These are phyloP conservation scores for Trichoderma pleuroti DNA, from an alignment of 2,329 filamentous ascomycete genomes.

Conservation along the genomic window DNA sequence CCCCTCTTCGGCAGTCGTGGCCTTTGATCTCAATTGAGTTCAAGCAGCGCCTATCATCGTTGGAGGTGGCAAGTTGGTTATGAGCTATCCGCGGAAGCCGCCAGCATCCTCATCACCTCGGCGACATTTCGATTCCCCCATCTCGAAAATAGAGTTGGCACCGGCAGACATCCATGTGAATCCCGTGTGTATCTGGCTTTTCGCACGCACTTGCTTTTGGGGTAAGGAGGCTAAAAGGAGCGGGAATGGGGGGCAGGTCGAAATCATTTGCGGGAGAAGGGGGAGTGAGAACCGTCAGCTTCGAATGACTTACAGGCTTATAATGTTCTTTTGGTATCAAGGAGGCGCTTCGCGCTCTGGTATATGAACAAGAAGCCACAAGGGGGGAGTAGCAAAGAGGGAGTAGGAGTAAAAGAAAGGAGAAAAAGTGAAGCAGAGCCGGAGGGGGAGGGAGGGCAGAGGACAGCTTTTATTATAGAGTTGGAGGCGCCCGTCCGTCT, in stretches of 20 bases:
- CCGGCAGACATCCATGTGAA: conserved; percentile 6
- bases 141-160: conserved; percentile 9
- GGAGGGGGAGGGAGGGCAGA: conserved; percentile 20
- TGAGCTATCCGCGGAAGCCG: conserved; percentile 8
- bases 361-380: conserved; percentile 8
- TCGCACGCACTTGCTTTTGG: conserved; percentile 13
- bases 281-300: neutral
- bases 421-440: conserved; percentile 14
- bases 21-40: conserved; percentile 7
- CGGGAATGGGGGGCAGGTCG: neutral
- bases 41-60: neutral
- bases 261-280: neutral
- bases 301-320: conserved; percentile 16
- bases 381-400: conserved; percentile 18
- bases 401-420: conserved; percentile 25
- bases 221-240: neutral
- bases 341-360: conserved; percentile 13
- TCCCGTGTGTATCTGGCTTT: neutral
- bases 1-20: neutral
- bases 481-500: conserved; percentile 15
- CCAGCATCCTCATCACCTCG: conserved; percentile 6
- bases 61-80: neutral
- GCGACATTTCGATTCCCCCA: neutral
- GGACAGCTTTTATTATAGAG: conserved; percentile 19
- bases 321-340: conserved; percentile 17